A percentile compares a stretch with the other conserved stretches of the same genome.
Conservation (phyloP, 257 asterid genomes). For the Lantana camara region DNA sequence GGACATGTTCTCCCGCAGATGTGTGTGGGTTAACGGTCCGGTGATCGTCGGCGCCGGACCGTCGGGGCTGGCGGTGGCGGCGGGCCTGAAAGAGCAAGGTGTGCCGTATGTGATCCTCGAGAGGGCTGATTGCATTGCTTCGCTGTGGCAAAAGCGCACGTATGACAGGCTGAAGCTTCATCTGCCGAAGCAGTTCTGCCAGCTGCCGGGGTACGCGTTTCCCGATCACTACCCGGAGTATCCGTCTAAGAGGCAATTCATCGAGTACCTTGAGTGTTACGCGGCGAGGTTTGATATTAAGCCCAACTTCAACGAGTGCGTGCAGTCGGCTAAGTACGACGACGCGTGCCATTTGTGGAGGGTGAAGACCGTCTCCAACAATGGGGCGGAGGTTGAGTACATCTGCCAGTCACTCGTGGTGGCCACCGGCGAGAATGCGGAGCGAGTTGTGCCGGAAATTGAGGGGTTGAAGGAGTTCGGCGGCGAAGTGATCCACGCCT, state of each 20-base stretch:
- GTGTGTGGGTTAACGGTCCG: conserved; percentile 90
- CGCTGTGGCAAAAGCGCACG: conserved; percentile 87
- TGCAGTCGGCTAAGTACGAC: conserved; percentile 77
- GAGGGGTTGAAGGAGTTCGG: conserved; percentile 64
- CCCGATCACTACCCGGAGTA: conserved; percentile 86
- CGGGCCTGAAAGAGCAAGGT: conserved; percentile 70
- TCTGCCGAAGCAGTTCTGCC: conserved; percentile 82
- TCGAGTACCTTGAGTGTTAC: conserved; percentile 70
- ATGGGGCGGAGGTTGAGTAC: conserved; percentile 66
- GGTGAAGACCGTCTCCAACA: conserved; percentile 45
- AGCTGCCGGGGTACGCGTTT: conserved; percentile 66
- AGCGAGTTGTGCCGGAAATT: conserved; percentile 66
- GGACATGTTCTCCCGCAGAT: conserved; percentile 49
- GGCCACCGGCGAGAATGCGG: conserved; percentile 91
- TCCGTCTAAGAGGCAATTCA: conserved; percentile 69
- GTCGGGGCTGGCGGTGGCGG: conserved; percentile 92
- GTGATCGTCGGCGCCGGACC: conserved; percentile 93
- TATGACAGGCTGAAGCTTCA: conserved; percentile 86
- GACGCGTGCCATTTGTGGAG: conserved; percentile 66
- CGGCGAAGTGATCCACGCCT: conserved; percentile 77
- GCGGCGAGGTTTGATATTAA: conserved; percentile 52
- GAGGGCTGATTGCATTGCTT: conserved; percentile 82
- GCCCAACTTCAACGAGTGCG: conserved; percentile 75
- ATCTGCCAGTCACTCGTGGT: conserved; percentile 87
- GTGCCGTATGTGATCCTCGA: conserved; percentile 73